These are phyloP conservation scores for Choiromyces venosus DNA, from an alignment of 495 filamentous ascomycete genomes.

Conservation along the genomic window DNA sequence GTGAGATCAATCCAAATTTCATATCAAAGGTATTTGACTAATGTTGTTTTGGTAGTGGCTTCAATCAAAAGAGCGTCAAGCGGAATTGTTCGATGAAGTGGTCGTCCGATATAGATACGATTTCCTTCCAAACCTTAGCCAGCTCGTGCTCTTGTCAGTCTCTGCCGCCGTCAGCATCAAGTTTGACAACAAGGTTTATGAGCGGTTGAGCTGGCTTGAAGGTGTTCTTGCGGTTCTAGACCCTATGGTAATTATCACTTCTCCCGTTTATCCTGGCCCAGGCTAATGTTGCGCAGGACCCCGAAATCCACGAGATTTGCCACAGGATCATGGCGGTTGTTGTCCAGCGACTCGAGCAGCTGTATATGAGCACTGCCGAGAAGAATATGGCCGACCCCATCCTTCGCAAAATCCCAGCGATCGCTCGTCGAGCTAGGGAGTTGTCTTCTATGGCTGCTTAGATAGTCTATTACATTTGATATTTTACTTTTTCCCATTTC, in stretches of 20 bases:
- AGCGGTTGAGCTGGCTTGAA: conserved; percentile 76
- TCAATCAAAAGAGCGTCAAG: conserved; percentile 64
- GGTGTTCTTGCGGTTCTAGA: conserved; percentile 54
- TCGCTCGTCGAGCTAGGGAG: conserved; percentile 54
- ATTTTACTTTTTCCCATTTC: conserved; percentile 23
- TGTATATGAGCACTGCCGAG: conserved; percentile 64
- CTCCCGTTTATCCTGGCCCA: conserved; percentile 11
- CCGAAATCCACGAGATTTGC: conserved; percentile 67
- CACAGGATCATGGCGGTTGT: conserved; percentile 68
- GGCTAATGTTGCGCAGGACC: conserved; percentile 53
- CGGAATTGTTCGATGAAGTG: conserved; percentile 72
- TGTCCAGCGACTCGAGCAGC: conserved; percentile 61
- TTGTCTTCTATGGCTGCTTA: conserved; percentile 45
- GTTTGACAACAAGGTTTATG: conserved; percentile 57
- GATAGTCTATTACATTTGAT: neutral
- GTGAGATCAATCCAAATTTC: conserved; percentile 45
- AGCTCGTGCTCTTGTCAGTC: conserved; percentile 75
- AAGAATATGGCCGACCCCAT: conserved; percentile 56
- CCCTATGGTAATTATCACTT: conserved; percentile 47
- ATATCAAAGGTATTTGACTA: neutral
- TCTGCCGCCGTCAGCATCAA: conserved; percentile 71
- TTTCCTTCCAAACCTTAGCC: conserved; percentile 64
- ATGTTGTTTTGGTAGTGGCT: conserved; percentile 63
- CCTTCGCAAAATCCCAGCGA: conserved; percentile 57
- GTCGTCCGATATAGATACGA: conserved; percentile 67